Conservation (phyloP, 2,329 filamentous ascomycete species). For the Colletotrichum spinosum region DNA sequence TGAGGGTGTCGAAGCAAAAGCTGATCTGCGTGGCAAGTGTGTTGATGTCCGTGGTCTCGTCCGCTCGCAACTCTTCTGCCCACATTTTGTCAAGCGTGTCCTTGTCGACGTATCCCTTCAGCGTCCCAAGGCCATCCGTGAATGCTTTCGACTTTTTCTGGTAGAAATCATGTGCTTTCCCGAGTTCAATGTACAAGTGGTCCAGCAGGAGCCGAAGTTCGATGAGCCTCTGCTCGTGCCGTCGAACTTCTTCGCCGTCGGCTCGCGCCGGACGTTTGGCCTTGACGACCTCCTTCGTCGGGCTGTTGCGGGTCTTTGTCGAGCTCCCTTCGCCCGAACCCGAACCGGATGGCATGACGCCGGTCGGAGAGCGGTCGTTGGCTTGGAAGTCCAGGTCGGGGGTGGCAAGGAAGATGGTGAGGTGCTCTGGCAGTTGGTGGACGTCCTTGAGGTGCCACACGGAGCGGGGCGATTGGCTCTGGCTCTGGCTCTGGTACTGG, state of each 20-base stretch:
- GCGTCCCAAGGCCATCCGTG: not conserved
- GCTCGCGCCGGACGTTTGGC: not conserved
- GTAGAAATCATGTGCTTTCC: conserved; percentile 22
- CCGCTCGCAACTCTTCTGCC: conserved; percentile 16
- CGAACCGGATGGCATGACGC: no score
- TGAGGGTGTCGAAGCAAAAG: conserved; percentile 21
- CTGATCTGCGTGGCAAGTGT: conserved; percentile 13
- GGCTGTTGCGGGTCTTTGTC: no score
- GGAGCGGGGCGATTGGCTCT: no score
- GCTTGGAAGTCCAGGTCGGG: not conserved
- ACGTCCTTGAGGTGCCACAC: no score
- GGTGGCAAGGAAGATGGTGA: not conserved
- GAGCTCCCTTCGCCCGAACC: no score
- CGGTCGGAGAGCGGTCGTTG: no score
- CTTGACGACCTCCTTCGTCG: conserved; percentile 3
- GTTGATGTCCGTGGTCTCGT: not conserved
- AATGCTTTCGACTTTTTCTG: conserved; percentile 3
- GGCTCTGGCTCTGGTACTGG: no score
- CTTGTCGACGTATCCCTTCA: conserved; percentile 11
- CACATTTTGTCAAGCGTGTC: conserved; percentile 21
- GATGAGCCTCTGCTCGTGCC: conserved; percentile 17
- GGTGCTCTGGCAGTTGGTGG: no score
- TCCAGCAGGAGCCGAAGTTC: conserved; percentile 18
- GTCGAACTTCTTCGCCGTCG: not conserved
- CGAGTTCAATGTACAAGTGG: conserved; percentile 20